These are phyloP conservation scores for Eragrostis curvula DNA, from an alignment of 176 grass and related monocot species.

Conservation along the genomic window DNA sequence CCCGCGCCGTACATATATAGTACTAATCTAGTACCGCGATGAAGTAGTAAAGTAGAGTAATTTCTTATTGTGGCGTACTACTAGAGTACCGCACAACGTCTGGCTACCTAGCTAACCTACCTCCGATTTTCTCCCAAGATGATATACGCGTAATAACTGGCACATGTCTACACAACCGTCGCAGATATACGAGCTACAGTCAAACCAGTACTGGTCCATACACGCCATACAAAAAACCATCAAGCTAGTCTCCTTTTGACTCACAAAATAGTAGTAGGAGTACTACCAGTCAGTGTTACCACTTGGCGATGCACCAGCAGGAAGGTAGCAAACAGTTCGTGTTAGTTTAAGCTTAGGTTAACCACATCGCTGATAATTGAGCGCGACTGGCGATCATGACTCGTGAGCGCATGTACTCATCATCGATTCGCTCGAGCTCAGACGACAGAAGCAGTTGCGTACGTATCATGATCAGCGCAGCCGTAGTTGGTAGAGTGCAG, in stretches of 20 bases:
- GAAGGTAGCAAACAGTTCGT: not conserved
- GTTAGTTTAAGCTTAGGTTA: slow-evolving; percentile 13
- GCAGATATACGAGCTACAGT: not conserved
- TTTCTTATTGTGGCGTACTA: too few relatives aligned
- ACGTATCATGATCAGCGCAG: not conserved
- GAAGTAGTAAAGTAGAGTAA: too few relatives aligned
- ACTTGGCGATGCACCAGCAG: not conserved
- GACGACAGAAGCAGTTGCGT: not conserved
- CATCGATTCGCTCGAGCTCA: not conserved
- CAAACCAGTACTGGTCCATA: not conserved
- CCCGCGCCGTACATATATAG: too few relatives aligned
- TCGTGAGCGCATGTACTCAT: not conserved
- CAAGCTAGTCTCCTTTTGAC: not conserved
- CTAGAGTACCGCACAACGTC: not conserved
- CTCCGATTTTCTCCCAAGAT: not conserved
- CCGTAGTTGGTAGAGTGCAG: slow-evolving; percentile 25
- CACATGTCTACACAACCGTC: not conserved
- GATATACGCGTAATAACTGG: not conserved
- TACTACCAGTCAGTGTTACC: not conserved
- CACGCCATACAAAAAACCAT: not conserved
- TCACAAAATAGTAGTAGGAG: not conserved
- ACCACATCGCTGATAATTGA: slow-evolving; percentile 5
- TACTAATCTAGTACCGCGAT: too few relatives aligned
- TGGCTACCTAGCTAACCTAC: not conserved
- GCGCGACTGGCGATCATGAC: not conserved